Evolutionary conservation across 331 rosid genomes (phyloP).

Genomic region (Saraca asoca): DNA sequence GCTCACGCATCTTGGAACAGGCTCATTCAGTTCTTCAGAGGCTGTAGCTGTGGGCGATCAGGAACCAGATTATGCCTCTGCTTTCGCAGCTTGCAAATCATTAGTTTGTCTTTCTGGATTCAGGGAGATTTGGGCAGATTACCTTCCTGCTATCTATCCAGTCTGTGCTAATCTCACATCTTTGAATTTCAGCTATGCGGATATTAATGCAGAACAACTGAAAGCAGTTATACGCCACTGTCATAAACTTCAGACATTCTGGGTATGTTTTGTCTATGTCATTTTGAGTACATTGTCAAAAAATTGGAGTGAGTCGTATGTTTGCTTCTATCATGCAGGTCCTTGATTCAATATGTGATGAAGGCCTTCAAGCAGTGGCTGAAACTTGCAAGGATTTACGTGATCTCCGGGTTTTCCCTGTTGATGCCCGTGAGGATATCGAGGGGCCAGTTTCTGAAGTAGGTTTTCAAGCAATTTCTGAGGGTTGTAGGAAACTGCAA

Average conservation of each 20-base stretch:
- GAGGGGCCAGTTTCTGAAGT: conserved; percentile 88
- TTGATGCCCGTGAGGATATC: conserved; percentile 48
- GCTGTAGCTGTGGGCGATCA: conserved; percentile 49
- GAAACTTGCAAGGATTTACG: conserved; percentile 73
- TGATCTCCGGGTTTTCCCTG: conserved; percentile 82
- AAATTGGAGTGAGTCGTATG: conserved; percentile 24
- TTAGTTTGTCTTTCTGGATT: conserved; percentile 84
- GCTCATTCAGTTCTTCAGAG: conserved; percentile 53
- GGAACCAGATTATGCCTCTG: conserved; percentile 60
- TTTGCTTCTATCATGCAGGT: conserved; percentile 50
- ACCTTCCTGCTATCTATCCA: conserved; percentile 62
- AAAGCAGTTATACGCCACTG: conserved; percentile 65
- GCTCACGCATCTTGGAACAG: conserved; percentile 79
- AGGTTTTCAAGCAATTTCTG: conserved; percentile 78
- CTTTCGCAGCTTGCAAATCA: conserved; percentile 71
- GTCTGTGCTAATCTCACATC: conserved; percentile 78
- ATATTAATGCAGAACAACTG: conserved; percentile 62
- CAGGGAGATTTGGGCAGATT: conserved; percentile 59
- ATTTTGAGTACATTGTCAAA: conserved; percentile 1
- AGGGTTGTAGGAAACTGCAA: conserved; percentile 80
- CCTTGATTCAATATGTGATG: conserved; percentile 80
- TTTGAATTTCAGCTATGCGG: conserved; percentile 80
- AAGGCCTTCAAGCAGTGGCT: conserved; percentile 89
- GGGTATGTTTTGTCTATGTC: conserved; percentile 57
- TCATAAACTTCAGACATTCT: conserved; percentile 65